phyloP scores from a whole-genome alignment of 345 rosid genomes.

The Clarkia xantiana region DNA sequence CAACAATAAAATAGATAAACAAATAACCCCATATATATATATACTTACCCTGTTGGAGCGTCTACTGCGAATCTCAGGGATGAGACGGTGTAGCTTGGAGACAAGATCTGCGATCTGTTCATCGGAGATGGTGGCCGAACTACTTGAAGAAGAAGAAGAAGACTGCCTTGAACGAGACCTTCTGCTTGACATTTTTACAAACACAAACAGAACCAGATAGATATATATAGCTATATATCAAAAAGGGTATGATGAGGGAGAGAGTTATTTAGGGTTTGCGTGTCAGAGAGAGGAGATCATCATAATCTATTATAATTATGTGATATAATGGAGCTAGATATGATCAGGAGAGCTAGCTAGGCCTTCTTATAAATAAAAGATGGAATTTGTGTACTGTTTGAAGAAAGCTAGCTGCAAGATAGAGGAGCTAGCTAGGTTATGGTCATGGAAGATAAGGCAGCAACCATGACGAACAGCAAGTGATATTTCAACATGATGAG shows the following conservation, averaged over 20 bases:
- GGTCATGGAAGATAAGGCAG: constrained; percentile 9
- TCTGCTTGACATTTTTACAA: constrained; percentile 59
- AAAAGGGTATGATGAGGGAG: constrained; percentile 4
- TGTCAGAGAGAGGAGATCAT: constrained; percentile 1
- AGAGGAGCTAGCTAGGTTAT: too few relatives aligned
- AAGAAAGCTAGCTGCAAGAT: too few relatives aligned
- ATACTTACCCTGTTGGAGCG: constrained; percentile 60
- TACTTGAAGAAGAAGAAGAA: constrained; percentile 24
- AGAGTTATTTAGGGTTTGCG: neutral
- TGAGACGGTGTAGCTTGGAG: constrained; percentile 66
- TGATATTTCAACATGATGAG: neutral
- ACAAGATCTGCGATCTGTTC: constrained; percentile 79
- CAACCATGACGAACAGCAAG: neutral
- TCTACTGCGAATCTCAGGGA: constrained; percentile 63
- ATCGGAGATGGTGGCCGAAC: constrained; percentile 56
- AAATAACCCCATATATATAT: too few relatives aligned
- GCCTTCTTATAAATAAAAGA: too few relatives aligned
- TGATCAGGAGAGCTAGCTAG: too few relatives aligned
- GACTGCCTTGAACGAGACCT: constrained; percentile 63
- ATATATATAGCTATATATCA: too few relatives aligned
- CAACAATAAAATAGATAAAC: too few relatives aligned
- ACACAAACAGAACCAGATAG: too few relatives aligned
- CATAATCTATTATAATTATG: too few relatives aligned
- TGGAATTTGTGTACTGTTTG: too few relatives aligned
- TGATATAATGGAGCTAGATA: too few relatives aligned